Conservation (phyloP, 768 basidiomycete species). For the Clitopilus hobsonii region DNA sequence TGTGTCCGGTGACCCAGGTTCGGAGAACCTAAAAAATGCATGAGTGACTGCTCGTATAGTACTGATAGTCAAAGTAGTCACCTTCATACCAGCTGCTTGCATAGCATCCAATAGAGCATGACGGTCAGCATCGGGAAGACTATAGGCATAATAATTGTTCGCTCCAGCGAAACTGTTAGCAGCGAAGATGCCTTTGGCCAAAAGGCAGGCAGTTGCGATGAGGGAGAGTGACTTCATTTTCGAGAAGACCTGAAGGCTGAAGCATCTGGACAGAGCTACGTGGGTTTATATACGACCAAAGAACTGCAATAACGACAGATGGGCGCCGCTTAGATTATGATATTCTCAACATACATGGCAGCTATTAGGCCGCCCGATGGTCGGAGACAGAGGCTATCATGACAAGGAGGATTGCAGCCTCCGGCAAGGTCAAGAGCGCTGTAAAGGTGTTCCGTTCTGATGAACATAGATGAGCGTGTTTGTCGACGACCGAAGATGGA, state of each 20-base stretch:
- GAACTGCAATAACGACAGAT: neutral
- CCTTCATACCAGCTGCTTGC: conserved; percentile 22
- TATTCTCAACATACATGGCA: neutral
- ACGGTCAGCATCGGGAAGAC: conserved; percentile 16
- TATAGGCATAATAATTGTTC: conserved; percentile 17
- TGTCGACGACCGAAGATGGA: neutral
- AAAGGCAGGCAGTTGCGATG: neutral
- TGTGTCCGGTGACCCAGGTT: conserved; percentile 23
- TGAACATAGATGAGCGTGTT: neutral
- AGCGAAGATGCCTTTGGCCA: neutral
- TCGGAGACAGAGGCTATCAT: neutral
- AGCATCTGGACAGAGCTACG: neutral
- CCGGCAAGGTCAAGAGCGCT: neutral
- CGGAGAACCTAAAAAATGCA: conserved; percentile 14
- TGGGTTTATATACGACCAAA: neutral
- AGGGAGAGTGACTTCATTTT: neutral
- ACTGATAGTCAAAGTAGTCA: neutral
- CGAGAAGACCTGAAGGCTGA: neutral
- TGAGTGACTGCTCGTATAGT: neutral
- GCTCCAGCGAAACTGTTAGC: conserved; percentile 15
- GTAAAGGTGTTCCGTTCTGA: neutral
- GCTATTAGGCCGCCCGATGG: neutral
- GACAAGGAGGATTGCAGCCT: neutral
- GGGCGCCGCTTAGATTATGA: neutral
- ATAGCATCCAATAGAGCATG: conserved; percentile 16